These are phyloP conservation scores for Asterochloris erici DNA, from an alignment of 139 green algal genomes.

Conservation along the genomic window DNA sequence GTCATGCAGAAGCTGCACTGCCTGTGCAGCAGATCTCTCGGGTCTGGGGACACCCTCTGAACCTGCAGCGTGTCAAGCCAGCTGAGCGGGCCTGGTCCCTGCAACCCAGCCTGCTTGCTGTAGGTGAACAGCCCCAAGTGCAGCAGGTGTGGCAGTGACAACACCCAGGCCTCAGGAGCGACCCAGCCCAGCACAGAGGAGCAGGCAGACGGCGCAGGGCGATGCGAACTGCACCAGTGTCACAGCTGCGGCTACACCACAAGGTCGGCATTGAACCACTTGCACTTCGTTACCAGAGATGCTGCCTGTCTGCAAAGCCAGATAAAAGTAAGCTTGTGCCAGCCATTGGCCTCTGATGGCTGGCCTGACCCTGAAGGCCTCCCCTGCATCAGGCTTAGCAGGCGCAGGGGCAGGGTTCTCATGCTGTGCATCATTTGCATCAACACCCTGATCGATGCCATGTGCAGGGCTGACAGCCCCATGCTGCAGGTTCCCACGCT, in stretches of 20 bases:
- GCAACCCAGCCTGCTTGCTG: background rate
- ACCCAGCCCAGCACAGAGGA: slow-evolving; percentile 44
- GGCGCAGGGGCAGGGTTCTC: too few relatives aligned
- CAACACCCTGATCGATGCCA: too few relatives aligned
- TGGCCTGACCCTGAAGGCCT: too few relatives aligned
- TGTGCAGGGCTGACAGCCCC: background rate
- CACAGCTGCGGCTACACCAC: slow-evolving; percentile 8
- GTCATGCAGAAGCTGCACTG: background rate
- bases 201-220: slow-evolving; percentile 21
- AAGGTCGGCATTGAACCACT: background rate
- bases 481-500: slow-evolving; percentile 50
- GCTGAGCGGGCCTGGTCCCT: background rate
- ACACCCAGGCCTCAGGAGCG: slow-evolving; percentile 15
- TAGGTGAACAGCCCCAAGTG: slow-evolving; percentile 47
- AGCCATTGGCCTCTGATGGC: too few relatives aligned
- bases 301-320: too few relatives aligned
- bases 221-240: slow-evolving; percentile 70
- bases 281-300: background rate
- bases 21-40: too few relatives aligned
- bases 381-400: too few relatives aligned
- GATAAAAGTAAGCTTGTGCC: too few relatives aligned
- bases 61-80: background rate
- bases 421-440: too few relatives aligned
- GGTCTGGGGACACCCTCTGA: too few relatives aligned
- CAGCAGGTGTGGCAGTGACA: slow-evolving; percentile 32